Percentiles rank a stretch among this genome's conserved stretches.
Evolutionary conservation across 352 stramenopile genomes (phyloP).

Genomic region (Phytophthora quininea): DNA sequence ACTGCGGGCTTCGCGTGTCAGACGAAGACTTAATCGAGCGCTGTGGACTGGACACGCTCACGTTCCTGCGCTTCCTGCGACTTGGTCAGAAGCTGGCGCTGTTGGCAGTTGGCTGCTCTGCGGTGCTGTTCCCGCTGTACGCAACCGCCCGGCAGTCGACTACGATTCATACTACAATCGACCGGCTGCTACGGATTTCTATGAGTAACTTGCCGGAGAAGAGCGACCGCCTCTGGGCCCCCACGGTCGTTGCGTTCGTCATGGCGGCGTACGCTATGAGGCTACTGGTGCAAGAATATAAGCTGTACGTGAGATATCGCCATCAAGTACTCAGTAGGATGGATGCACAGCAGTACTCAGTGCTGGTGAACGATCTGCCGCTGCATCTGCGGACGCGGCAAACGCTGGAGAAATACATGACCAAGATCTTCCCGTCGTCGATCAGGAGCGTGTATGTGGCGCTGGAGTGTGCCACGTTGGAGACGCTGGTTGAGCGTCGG

Average conservation of each 20-base stretch:
- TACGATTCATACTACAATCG: conserved; percentile 33
- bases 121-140: conserved; percentile 72
- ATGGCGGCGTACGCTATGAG: conserved; percentile 63
- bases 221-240: conserved; percentile 68
- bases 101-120: conserved; percentile 61
- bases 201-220: conserved; percentile 74
- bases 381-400: conserved; percentile 58
- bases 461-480: conserved; percentile 66
- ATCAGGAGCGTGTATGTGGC: conserved; percentile 73
- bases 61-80: conserved; percentile 71
- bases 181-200: conserved; percentile 67
- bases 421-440: conserved; percentile 67
- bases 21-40: conserved; percentile 73
- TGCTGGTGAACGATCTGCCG: conserved; percentile 77
- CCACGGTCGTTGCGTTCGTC: conserved; percentile 56
- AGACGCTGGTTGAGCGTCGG: conserved; percentile 58
- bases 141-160: conserved; percentile 45
- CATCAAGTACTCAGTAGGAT: conserved; percentile 62
- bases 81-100: conserved; percentile 74
- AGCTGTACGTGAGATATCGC: conserved; percentile 59
- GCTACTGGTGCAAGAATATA: conserved; percentile 68
- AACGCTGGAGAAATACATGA: conserved; percentile 76
- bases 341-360: conserved; percentile 72
- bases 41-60: conserved; percentile 80
- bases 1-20: conserved; percentile 36